Base-by-base conservation (phyloP, 2,329 filamentous ascomycete species). In the Aureobasidium mangrovei region DNA sequence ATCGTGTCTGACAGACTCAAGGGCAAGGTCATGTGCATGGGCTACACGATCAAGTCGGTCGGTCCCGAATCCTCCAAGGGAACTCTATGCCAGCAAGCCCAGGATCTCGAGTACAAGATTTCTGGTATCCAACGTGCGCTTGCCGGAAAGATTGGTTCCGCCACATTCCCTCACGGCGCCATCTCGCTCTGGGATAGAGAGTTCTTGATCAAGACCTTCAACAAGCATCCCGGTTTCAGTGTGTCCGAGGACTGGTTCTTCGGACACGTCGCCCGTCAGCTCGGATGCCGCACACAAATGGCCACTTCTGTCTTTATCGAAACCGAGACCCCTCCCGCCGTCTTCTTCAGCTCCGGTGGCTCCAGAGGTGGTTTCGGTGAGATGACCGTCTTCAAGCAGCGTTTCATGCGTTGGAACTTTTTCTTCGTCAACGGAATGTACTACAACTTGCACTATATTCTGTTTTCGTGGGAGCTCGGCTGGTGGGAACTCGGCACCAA, bases 201-300 rank as follows among this genome's bases (percentile, higher is more conserved):
- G 18, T 72, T 76, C 38, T 64, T 77, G 4, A 68, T 73, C 53
- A 63, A 70, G 38, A 72, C 71, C 1, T 76, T 77, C 60, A 64
- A 72, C 53, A 67, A 74, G 36, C 75, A 78, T 58, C 74, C 75
- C 0, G 75, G 75, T 0, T 78, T 76, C 60, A 72, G 67, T 2
- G 71, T 77, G 7, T 74, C 71, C 1, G 75, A 78, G 51, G 75
- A 78, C 60, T 78, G 75, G 75, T 78, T 75, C 64, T 75, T 78
- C 36, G 75, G 75, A 0, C 72, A 77, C 60, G 71, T 72, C 7
- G 71, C 72, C 40, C 68, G 74, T 10, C 63, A 69, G 31, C 64
- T 74, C 18, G 74, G 75, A 7, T 72, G 68, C 6, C 67, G 74
- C 1, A 76, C 76, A 54, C 65, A 68, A 36, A 76, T 77, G 73